Percentiles rank a stretch among this genome's conserved stretches.
Evolutionary conservation across 805 yeast genomes (phyloP).

Genomic region (Yarrowia sp.): DNA sequence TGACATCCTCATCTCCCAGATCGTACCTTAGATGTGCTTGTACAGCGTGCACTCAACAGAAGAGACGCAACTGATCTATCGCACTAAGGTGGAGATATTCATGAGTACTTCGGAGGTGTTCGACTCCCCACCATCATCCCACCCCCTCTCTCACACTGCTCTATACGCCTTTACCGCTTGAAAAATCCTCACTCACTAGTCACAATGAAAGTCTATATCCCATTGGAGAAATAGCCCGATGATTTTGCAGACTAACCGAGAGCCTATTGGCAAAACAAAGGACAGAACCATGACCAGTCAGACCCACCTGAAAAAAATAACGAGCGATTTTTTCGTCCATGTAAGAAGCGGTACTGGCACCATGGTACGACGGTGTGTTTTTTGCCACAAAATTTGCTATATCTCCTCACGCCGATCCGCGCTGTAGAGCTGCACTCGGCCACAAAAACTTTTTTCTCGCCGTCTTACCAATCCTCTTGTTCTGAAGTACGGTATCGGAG

Average conservation of each 20-base stretch:
- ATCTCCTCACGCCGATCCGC: slow-evolving; percentile 1
- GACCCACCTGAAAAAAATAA: neutral
- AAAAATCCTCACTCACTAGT: slow-evolving; percentile 3
- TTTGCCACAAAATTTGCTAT: too few species aligned
- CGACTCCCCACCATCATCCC: too few species aligned
- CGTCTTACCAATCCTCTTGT: neutral
- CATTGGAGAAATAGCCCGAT: slow-evolving; percentile 7
- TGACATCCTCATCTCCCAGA: neutral
- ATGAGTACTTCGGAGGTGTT: too few species aligned
- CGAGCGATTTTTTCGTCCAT: too few species aligned
- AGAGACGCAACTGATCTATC: neutral
- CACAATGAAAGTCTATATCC: slow-evolving; percentile 2
- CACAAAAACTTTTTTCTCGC: neutral
- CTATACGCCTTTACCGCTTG: neutral
- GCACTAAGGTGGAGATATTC: too few species aligned
- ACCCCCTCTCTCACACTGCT: too few species aligned
- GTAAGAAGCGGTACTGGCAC: too few species aligned
- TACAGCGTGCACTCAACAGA: neutral
- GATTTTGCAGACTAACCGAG: slow-evolving; percentile 20
- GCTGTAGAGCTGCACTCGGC: neutral
- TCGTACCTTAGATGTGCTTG: neutral
- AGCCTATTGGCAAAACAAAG: neutral
- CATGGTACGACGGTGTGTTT: too few species aligned
- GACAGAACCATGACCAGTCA: neutral
- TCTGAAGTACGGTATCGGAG: neutral